These are phyloP conservation scores for Carex littledalei DNA, from an alignment of 176 grass and related monocot genomes.

Conservation along the genomic window DNA sequence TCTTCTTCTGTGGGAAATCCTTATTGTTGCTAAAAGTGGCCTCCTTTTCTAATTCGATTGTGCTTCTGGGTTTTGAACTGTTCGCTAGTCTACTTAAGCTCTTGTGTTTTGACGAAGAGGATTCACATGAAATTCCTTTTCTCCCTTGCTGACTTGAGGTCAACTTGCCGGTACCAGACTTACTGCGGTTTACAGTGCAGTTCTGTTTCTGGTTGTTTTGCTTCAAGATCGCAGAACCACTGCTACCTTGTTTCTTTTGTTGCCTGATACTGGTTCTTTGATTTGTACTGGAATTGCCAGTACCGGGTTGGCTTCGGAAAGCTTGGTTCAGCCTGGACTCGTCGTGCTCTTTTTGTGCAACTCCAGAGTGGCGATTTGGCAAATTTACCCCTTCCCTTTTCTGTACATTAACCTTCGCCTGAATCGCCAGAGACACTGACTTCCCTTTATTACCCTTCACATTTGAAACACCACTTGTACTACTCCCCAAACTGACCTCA, in stretches of 20 bases:
- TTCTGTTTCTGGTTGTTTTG: conserved; percentile 96
- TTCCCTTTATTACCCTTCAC: conserved; percentile 63
- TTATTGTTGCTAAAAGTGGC: conserved; percentile 49
- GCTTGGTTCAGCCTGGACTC: conserved; percentile 47
- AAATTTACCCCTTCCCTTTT: conserved; percentile 59
- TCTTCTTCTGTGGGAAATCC: conserved; percentile 81
- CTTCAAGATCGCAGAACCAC: conserved; percentile 40
- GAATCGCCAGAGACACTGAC: conserved; percentile 57
- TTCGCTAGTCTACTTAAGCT: conserved; percentile 39
- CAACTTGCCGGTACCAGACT: conserved; percentile 41
- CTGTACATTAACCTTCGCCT: conserved; percentile 82
- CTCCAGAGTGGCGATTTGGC: conserved; percentile 35
- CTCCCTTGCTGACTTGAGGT: conserved; percentile 49
- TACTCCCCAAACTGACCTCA: conserved; percentile 37
- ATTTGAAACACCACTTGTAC: conserved; percentile 13
- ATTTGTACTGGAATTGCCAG: conserved; percentile 10
- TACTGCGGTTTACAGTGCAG: conserved; percentile 39
- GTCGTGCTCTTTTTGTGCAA: conserved; percentile 45
- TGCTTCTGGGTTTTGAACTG: conserved; percentile 37
- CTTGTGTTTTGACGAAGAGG: conserved; percentile 57
- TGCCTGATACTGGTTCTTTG: conserved; percentile 45
- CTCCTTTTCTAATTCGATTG: conserved; percentile 39
- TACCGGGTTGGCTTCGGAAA: conserved; percentile 32
- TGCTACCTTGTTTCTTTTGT: conserved; percentile 40
- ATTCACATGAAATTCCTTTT: conserved; percentile 41